phyloP scores from a whole-genome alignment of 2,329 filamentous ascomycete species.

The Trichoderma breve region DNA sequence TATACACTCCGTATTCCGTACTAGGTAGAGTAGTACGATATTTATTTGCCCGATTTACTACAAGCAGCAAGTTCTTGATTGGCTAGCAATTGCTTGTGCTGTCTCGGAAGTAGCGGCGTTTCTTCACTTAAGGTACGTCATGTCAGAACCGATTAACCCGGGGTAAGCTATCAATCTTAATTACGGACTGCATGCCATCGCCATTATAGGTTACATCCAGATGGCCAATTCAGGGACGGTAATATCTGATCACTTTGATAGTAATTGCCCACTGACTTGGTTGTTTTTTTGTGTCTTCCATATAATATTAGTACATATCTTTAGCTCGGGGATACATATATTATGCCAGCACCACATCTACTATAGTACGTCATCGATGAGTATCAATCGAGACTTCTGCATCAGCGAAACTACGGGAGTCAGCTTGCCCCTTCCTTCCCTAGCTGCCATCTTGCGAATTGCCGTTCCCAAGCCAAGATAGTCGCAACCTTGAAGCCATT shows the following conservation, averaged over 20 bases:
- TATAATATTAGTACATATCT: not conserved
- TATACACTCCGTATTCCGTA: not conserved
- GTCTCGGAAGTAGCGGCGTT: constrained; percentile 4
- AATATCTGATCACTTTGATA: not conserved
- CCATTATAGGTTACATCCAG: not conserved
- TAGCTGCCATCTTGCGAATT: not conserved
- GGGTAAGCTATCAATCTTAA: not conserved
- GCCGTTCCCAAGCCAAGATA: not conserved
- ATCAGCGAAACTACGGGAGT: not conserved
- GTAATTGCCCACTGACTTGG: not conserved
- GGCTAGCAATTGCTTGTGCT: not conserved
- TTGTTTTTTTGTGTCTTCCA: not conserved
- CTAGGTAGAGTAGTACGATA: not conserved
- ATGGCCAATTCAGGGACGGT: not conserved
- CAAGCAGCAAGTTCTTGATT: not conserved
- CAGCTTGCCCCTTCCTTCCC: not conserved
- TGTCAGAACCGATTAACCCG: not conserved
- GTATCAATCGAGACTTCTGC: not conserved
- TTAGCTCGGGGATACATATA: not conserved
- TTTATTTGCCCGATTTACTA: not conserved
- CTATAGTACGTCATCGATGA: not conserved
- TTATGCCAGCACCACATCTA: not conserved
- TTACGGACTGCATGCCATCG: not conserved
- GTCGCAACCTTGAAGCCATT: not conserved
- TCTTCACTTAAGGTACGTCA: not conserved